phyloP scores from a whole-genome alignment of 75 land plant species.

The Pinus taeda region DNA sequence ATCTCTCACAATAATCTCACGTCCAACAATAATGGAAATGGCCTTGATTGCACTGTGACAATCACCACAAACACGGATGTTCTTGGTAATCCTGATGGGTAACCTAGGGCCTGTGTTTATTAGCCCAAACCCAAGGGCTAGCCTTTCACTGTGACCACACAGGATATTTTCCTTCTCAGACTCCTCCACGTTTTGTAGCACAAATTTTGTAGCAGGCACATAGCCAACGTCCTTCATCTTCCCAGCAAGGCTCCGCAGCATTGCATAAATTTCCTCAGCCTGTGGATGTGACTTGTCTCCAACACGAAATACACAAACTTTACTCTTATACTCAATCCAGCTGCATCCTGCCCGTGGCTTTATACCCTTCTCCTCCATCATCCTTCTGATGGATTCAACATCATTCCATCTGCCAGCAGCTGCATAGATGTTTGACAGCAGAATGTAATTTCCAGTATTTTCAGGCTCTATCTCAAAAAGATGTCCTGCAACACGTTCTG shows the following conservation, averaged over 20 bases:
- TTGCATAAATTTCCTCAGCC: background rate
- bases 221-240: background rate
- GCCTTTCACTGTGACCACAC: background rate
- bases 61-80: background rate
- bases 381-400: background rate
- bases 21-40: background rate
- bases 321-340: slow-evolving; percentile 1
- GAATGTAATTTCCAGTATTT: background rate
- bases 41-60: background rate
- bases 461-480: slow-evolving; percentile 13
- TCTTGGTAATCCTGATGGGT: background rate
- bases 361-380: slow-evolving; percentile 1
- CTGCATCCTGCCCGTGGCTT: background rate
- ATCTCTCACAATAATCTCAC: background rate
- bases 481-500: slow-evolving; percentile 22
- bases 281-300: background rate
- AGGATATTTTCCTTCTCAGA: background rate
- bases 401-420: background rate
- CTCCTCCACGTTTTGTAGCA: slow-evolving; percentile 1
- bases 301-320: background rate
- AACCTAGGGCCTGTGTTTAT: background rate
- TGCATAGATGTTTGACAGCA: slow-evolving; percentile 6
- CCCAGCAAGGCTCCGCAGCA: background rate
- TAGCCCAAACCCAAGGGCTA: background rate
- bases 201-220: background rate